phyloP scores from a whole-genome alignment of 2,329 filamentous ascomycete genomes.

The Ceratocystis huliohia region DNA sequence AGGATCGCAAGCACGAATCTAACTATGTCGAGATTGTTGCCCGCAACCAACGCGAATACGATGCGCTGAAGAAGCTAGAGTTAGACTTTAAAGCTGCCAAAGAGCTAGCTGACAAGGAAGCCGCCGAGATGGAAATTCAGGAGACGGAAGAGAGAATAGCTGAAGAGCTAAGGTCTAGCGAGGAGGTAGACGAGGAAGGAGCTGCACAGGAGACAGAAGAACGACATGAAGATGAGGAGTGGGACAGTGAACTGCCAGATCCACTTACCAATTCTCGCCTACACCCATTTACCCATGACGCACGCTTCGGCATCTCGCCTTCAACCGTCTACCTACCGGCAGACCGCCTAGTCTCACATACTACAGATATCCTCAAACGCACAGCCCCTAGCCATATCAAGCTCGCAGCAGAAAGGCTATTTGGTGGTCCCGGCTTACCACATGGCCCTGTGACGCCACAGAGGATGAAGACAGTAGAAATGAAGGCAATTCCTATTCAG shows the following conservation, averaged over 20 bases:
- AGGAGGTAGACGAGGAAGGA: slow-evolving; percentile 28
- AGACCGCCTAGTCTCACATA: slow-evolving; percentile 54
- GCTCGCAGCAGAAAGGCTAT: slow-evolving; percentile 56
- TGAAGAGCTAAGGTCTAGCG: slow-evolving; percentile 21
- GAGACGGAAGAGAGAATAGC: slow-evolving; percentile 24
- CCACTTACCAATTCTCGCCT: slow-evolving; percentile 35
- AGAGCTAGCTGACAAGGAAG: slow-evolving; percentile 25
- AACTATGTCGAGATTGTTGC: slow-evolving; percentile 37
- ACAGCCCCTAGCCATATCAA: slow-evolving; percentile 63
- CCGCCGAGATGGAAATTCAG: slow-evolving; percentile 29
- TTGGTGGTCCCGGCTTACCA: slow-evolving; percentile 66
- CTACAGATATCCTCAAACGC: slow-evolving; percentile 53
- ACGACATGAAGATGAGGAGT: slow-evolving; percentile 29
- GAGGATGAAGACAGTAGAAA: slow-evolving; percentile 42
- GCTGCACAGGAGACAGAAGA: slow-evolving; percentile 28
- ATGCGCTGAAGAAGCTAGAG: slow-evolving; percentile 42
- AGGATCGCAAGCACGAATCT: slow-evolving; percentile 5
- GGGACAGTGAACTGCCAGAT: slow-evolving; percentile 23
- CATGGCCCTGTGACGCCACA: slow-evolving; percentile 60
- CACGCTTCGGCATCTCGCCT: slow-evolving; percentile 62
- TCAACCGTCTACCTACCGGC: slow-evolving; percentile 64
- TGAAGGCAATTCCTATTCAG: slow-evolving; percentile 52
- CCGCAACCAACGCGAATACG: slow-evolving; percentile 43
- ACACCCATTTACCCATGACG: slow-evolving; percentile 61
- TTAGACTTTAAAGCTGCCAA: slow-evolving; percentile 42